Base-by-base conservation (phyloP, 2,329 filamentous ascomycete species). In the Waltergamsia citrina region DNA sequence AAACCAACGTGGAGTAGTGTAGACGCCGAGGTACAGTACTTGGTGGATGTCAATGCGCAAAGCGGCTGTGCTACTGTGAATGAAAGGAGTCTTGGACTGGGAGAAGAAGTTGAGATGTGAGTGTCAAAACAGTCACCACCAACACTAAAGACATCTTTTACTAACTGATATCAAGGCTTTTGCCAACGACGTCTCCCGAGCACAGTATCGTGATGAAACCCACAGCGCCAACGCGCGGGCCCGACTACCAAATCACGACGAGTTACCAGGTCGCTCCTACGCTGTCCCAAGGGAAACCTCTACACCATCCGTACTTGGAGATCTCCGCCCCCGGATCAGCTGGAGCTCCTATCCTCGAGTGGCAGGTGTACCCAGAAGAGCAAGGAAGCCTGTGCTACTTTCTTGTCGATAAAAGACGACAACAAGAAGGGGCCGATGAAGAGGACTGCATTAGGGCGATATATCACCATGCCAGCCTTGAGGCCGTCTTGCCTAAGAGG, bases 391-490 rank as follows among this genome's bases (percentile, higher is more conserved):
- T 33, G 12, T 23, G 30, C 26, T 37, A 37, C 32, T n/a, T 23
- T n/a, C 21, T 37, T 14, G 30, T 37, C 24, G 35, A 37, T 17
- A 29, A 28, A 11, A 30, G 5, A 12, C n/a, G 6, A 6, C 6
- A 26, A 5, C 21, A 16, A 7, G 12, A 29, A 12, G 14, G 15
- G n/a, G 8, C 18, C 6, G 19, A 14, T 6, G 24, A 15, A 26
- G 35, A 37, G n/a, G 14, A 22, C 8, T 18, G 17, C 10, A 27
- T 34, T 10, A 8, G 21, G 7, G 35, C 35, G 21, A 29, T 37
- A 1, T 37, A 33, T 17, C 35, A 37, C 25, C 35, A 37, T 26
- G 25, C 24, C 12, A 16, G 31, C 17, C 10, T 33, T 7, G 35
- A 37, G 26, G 17, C 21, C n/a, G 19, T 14, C 7, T 12, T 37